phyloP scores from a whole-genome alignment of 208 protist genomes.

The Acanthamoeba sp. region DNA sequence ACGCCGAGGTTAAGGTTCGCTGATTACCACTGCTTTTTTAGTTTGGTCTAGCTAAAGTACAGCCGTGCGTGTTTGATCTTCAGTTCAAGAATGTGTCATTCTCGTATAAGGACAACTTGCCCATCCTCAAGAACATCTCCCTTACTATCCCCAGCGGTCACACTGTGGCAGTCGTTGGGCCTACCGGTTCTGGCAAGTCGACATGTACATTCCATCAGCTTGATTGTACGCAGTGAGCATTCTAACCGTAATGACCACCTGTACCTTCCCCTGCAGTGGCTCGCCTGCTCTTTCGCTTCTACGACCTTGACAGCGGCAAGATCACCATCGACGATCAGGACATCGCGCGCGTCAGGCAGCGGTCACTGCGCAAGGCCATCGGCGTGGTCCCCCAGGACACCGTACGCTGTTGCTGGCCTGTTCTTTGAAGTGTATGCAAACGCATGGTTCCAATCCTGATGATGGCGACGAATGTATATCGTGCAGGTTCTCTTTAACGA shows the following conservation, averaged over 20 bases:
- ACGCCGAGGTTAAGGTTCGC: conserved; percentile 19
- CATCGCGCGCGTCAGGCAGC: conserved; percentile 47
- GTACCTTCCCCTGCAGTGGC: conserved; percentile 46
- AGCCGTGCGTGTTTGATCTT: too few relatives aligned
- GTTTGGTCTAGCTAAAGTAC: too few relatives aligned
- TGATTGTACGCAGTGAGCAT: too few relatives aligned
- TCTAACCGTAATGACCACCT: too few relatives aligned
- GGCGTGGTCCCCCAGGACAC: conserved; percentile 83
- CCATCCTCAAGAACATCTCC: conserved; percentile 60
- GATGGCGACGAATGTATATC: too few relatives aligned
- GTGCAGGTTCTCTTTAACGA: conserved; percentile 81
- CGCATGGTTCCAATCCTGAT: too few relatives aligned
- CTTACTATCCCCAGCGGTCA: conserved; percentile 59
- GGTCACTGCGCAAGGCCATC: conserved; percentile 73
- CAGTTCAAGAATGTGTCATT: conserved; percentile 88
- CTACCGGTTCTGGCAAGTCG: conserved; percentile 51
- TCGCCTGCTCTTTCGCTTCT: conserved; percentile 83
- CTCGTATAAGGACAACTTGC: conserved; percentile 79
- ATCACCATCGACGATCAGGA: conserved; percentile 83
- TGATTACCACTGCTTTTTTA: too few relatives aligned
- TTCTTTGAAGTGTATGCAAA: too few relatives aligned
- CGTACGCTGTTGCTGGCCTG: too few relatives aligned
- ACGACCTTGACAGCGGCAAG: conserved; percentile 75
- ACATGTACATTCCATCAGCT: conserved; percentile 32
- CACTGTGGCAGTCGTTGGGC: conserved; percentile 63